phyloP scores from a whole-genome alignment of 2,329 filamentous ascomycete genomes.

The Colletotrichum tamarilloi region DNA sequence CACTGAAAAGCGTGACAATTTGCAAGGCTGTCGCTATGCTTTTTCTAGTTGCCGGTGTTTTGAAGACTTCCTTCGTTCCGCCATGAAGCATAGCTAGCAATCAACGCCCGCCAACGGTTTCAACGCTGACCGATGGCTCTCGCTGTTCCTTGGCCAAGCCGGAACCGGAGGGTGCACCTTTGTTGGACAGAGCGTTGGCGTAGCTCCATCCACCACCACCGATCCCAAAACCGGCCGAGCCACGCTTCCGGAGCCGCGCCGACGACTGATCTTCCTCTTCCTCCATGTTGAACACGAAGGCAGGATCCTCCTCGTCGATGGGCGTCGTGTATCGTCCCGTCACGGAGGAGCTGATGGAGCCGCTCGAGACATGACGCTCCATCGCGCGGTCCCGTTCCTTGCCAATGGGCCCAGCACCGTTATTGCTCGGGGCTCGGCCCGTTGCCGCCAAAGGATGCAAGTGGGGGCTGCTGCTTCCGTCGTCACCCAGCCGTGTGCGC shows the following conservation, averaged over 20 bases:
- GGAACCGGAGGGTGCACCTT: constrained; percentile 16
- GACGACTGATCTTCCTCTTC: constrained; percentile 64
- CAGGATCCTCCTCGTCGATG: constrained; percentile 73
- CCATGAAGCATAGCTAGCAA: not conserved
- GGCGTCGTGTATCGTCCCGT: constrained; percentile 71
- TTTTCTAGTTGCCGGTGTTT: constrained; percentile 7
- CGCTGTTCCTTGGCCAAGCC: constrained; percentile 36
- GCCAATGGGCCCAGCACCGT: constrained; percentile 51
- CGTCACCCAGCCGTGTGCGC: constrained; percentile 65
- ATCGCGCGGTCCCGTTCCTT: constrained; percentile 52
- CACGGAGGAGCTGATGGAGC: constrained; percentile 65
- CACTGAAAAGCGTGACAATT: constrained; percentile 14
- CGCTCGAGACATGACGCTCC: constrained; percentile 70
- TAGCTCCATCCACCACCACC: constrained; percentile 53
- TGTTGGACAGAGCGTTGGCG: constrained; percentile 43
- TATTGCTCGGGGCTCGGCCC: constrained; percentile 53
- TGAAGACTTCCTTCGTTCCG: not conserved
- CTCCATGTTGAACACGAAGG: constrained; percentile 75
- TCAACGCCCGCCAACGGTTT: constrained; percentile 37
- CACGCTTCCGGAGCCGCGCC: constrained; percentile 59
- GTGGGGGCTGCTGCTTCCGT: constrained; percentile 57
- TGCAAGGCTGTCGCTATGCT: constrained; percentile 30
- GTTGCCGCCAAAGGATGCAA: constrained; percentile 61
- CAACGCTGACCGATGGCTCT: constrained; percentile 35
- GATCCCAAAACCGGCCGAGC: constrained; percentile 55